A percentile compares a stretch with the other conserved stretches of the same genome.
Conservation (phyloP, 108 stramenopile genomes). For the Pseudonitzschia multistriata region DNA sequence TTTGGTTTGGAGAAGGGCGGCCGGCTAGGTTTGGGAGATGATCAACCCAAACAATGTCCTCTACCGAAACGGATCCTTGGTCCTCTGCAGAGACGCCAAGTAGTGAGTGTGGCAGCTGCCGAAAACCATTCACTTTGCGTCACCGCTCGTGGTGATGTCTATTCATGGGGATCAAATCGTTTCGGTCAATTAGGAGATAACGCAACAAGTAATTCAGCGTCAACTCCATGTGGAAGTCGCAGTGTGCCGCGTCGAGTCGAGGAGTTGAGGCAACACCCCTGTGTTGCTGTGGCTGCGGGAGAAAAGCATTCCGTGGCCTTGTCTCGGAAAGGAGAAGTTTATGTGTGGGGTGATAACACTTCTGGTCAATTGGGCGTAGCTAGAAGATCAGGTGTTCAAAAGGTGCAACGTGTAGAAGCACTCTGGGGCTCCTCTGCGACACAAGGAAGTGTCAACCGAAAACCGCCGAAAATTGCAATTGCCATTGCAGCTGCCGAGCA, state of each 20-base stretch:
- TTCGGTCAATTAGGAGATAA: constrained; percentile 73
- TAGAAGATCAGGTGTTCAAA: constrained; percentile 36
- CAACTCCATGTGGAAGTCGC: constrained; percentile 17
- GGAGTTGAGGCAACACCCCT: constrained; percentile 51
- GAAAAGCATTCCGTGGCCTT: constrained; percentile 81
- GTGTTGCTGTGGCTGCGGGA: constrained; percentile 75
- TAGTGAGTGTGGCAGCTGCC: constrained; percentile 70
- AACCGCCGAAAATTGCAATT: constrained; percentile 49
- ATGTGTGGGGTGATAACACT: constrained; percentile 82
- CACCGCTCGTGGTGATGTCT: constrained; percentile 59
- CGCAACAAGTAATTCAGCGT: constrained; percentile 1
- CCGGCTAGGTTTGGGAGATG: constrained; percentile 67
- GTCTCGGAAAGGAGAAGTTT: constrained; percentile 67
- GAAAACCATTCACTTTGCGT: constrained; percentile 82
- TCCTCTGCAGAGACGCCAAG: constrained; percentile 48
- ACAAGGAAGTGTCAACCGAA: constrained; percentile 8
- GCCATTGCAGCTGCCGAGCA: constrained; percentile 78
- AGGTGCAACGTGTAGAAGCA: constrained; percentile 66
- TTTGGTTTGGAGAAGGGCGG: constrained; percentile 84
- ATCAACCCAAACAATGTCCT: constrained; percentile 52
- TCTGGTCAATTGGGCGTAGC: constrained; percentile 67
- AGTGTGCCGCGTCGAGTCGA: constrained; percentile 73
- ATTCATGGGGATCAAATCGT: constrained; percentile 78
- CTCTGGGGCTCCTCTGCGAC: constrained; percentile 39
- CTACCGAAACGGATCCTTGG: constrained; percentile 68